Evolutionary conservation across 805 yeast genomes (phyloP), one percentile per base, ranked within the genome.

Genomic region (Maudiozyma bulderi): DNA sequence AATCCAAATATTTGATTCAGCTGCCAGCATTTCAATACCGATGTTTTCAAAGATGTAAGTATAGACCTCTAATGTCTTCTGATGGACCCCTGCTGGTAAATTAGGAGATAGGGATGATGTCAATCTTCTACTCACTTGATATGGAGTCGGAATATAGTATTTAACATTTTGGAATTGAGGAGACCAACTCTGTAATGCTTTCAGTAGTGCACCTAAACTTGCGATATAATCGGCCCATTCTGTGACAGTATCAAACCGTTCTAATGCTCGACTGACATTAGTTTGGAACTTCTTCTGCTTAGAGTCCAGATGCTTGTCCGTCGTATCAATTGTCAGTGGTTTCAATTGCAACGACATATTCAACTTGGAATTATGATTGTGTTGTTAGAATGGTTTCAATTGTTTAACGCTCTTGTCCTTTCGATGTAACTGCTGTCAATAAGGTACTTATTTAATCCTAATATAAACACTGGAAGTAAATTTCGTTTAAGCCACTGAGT

Each of bases 221-320:
- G 97, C 84, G 49, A 93, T 93, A 64, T 91, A 89, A 63, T 93
- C 99, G 11, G 99, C 98, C 99, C 99, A 93, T 70, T 93, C 99
- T 33, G 81, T 85, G 1, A 89, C 84, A 1, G 85, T 69, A 47
- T 87, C 96, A 69, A 91, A 91, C 15, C 78, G 73, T 6, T 77
- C 74, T 26, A 93, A 70, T 0, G 93, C 86, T 55, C 82, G 77
- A 47, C 85, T 91, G 10, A 91, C 75, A 50, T 75, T 80, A n/a
- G 77, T 72, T 20, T 73, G 69, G 59, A 81, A 84, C 51, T 84
- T 80, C 68, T 78, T 84, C 60, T 84, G 90, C 57, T 81, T 80
- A 1, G 89, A 67, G 47, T 74, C 76, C 58, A 77, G 54, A 47
- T 64, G 66, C 45, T 59, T 61, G 43, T 47, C 54, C 31, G 54